Evolutionary conservation across 129 eudicot genomes (phyloP), one percentile per base, ranked within the genome.

Genomic region (Flaveria bidentis): DNA sequence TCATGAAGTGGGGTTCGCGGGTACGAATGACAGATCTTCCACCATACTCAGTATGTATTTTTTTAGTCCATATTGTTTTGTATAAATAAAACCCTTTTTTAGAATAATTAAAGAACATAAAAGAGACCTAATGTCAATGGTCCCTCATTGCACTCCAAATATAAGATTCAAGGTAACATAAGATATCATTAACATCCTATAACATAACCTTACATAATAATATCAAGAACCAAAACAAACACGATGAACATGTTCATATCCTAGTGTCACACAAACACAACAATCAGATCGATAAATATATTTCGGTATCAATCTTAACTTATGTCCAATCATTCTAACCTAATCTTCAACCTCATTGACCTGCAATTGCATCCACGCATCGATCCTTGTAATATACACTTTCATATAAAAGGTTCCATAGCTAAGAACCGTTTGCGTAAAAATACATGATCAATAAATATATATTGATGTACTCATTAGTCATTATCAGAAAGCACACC

Each of bases 301-400:
- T 39, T 28, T 17, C 0, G 15, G 23, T 64, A 50, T 63, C 50
- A 76, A 76, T 61, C 73, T 36, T 61, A 79, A 50, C 78, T 71
- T 79, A 41, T 55, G 78, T 16, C 71, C 83, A 50, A 79, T 56
- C 78, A 72, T 79, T 45, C 71, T 52, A 63, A 62, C 78, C 83
- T 1, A 79, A 63, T 72, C 66, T 67, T 79, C 83, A 55, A 79
- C 57, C 83, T 72, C 78, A 16, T 79, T 74, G 2, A 52, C 67
- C 5, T 79, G 49, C 20, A 79, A 65, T 13, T 71, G 53, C 83
- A 79, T 62, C 78, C 78, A 79, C 9, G 74, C 78, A 72, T 4
- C 39, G 39, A 33, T 79, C 78, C 67, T 78, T 72, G 17, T 79
- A 72, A 55, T 47, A 72, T 39, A 67, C 67, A 52, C 47, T 62